A percentile compares a stretch with the other conserved stretches of the same genome.
Evolutionary conservation across 2,329 filamentous ascomycete species (phyloP).

Genomic region (Penicillium sp.): DNA sequence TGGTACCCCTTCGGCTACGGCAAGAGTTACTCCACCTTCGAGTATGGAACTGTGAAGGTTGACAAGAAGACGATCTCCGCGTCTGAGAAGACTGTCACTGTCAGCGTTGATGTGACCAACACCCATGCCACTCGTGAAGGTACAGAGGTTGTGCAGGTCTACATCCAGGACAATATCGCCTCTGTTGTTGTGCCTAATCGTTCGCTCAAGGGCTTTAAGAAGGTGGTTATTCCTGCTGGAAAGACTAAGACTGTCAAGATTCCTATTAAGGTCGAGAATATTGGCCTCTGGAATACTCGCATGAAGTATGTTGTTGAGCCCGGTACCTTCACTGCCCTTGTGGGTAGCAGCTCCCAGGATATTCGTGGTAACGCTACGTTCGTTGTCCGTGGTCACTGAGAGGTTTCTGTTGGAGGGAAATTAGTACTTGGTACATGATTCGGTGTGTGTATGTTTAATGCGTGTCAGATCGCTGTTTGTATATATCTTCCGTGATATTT

Average conservation of each 20-base stretch:
- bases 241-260: constrained; percentile 56
- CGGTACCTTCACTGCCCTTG: constrained; percentile 62
- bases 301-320: constrained; percentile 74
- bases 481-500: not conserved
- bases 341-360: constrained; percentile 53
- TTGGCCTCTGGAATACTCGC: constrained; percentile 56
- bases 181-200: constrained; percentile 64
- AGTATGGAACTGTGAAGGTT: constrained; percentile 44
- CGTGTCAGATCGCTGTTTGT: not conserved
- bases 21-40: constrained; percentile 63
- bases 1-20: constrained; percentile 68
- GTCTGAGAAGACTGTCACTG: constrained; percentile 53
- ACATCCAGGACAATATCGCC: constrained; percentile 62
- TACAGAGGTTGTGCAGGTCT: constrained; percentile 67
- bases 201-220: constrained; percentile 65
- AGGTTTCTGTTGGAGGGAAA: not conserved
- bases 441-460: not conserved
- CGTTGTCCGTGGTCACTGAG: constrained; percentile 20
- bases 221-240: constrained; percentile 60
- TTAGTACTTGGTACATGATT: not conserved
- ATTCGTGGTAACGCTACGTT: constrained; percentile 35
- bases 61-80: constrained; percentile 50
- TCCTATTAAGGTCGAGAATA: constrained; percentile 49
- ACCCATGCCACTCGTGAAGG: constrained; percentile 53
- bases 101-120: constrained; percentile 63